Evolutionary conservation across 768 basidiomycete genomes (phyloP), one percentile per base, ranked within the genome.

Genomic region (Suillus discolor): DNA sequence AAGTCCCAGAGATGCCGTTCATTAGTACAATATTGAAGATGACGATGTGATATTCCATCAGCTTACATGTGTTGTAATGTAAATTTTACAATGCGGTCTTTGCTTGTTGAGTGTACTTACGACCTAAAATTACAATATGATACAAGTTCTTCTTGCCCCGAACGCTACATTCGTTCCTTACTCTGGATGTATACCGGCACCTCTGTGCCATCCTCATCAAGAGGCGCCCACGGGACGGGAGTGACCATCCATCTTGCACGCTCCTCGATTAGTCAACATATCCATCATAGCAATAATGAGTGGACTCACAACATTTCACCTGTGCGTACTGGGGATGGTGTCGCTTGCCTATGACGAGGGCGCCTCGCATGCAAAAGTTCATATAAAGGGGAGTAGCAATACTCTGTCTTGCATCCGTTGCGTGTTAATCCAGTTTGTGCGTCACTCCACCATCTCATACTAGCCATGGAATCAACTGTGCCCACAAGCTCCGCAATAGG

Each of bases 1-100:
- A 84, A 84, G 73, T 92, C 91, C 84, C 72, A n/a, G 16, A 62
- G 31, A 44, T 42, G 28, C 23, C 9, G 54, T 42, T 42, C 62
- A 61, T 57, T 4, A 53, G 54, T 34, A 20, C 28, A 31, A 31
- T 16, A 9, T 54, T 54, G 31, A 54, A 54, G 18, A 20, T 34
- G 53, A 54, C 9, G 8, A 16, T 28, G 53, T 5, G 9, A 31
- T 4, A 54, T 54, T 20, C 11, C 18, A 31, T 20, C 9, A n/a
- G 51, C 70, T 69, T 76, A 83, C 84, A 85, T 36, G 85, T 84
- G 66, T 1, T 41, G 39, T 45, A 31, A 44, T 13, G 41, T 5
- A 41, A 5, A 15, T 15, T 41, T 41, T 41, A 55, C 12, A 31
- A 31, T 25, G 47, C 31, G 31, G 31, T 31, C 6, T 31, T 31